A percentile compares a stretch with the other conserved stretches of the same genome.
These are phyloP conservation scores for Coix lacrymajobi DNA, from an alignment of 176 grass and related monocot species.

Conservation along the genomic window DNA sequence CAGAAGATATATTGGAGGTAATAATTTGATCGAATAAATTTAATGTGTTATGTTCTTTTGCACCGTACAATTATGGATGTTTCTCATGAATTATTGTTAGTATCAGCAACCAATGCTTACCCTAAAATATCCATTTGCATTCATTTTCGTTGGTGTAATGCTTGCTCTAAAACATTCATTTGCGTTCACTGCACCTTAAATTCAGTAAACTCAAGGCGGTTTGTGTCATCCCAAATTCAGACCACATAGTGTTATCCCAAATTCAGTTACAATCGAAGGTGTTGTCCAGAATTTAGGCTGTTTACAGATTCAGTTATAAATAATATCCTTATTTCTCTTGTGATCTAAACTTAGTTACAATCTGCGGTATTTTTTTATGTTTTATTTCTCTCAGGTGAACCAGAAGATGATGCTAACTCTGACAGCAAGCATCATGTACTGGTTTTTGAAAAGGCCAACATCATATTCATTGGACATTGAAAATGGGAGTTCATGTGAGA, in stretches of 20 bases:
- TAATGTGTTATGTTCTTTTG: not conserved
- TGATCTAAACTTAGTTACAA: conserved; percentile 2
- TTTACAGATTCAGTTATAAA: not conserved
- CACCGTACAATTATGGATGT: not conserved
- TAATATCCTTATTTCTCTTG: not conserved
- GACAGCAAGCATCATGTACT: conserved; percentile 97
- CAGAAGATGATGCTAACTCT: conserved; percentile 97
- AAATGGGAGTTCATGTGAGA: conserved; percentile 66
- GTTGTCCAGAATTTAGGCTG: not conserved
- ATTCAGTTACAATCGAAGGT: not conserved
- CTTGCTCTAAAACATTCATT: not conserved
- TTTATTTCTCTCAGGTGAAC: conserved; percentile 59
- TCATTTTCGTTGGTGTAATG: not conserved
- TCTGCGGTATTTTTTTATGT: not conserved
- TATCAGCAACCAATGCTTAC: not conserved
- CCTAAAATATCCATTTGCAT: not conserved
- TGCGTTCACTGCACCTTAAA: not conserved
- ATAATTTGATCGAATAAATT: not conserved
- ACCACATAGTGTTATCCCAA: not conserved
- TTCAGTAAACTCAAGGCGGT: not conserved
- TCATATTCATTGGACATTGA: conserved; percentile 54
- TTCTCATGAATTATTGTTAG: not conserved
- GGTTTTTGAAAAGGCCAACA: conserved; percentile 83
- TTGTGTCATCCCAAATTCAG: not conserved
- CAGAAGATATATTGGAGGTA: conserved; percentile 96